These are phyloP conservation scores for Brettanomyces anomalus DNA, from an alignment of 805 yeast genomes.

Conservation along the genomic window DNA sequence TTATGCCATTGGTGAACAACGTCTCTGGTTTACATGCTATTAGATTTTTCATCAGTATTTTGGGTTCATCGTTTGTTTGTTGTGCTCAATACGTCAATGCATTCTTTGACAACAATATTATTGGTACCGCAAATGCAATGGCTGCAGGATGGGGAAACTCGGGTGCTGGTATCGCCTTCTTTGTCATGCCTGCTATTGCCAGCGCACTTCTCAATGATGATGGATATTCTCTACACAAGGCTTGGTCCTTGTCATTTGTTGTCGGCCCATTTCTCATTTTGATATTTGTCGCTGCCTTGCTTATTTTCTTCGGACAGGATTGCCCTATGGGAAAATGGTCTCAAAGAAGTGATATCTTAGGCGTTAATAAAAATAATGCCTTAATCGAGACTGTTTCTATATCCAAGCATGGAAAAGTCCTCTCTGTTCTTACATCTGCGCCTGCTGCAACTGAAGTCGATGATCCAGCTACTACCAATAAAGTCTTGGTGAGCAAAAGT, in stretches of 20 bases:
- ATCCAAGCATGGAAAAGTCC: constrained; percentile 7
- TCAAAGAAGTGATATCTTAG: constrained; percentile 18
- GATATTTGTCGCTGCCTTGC: constrained; percentile 18
- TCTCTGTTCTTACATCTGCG: constrained; percentile 1
- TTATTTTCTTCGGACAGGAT: constrained; percentile 22
- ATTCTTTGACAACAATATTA: constrained; percentile 22
- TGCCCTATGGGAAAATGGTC: constrained; percentile 30
- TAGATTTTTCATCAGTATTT: constrained; percentile 23
- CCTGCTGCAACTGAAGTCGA: no score
- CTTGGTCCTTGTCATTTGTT: constrained; percentile 22
- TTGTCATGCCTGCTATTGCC: constrained; percentile 24
- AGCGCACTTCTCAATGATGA: constrained; percentile 7
- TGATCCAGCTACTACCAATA: no score
- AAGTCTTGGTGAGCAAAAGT: no score
- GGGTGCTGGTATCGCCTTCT: constrained; percentile 27
- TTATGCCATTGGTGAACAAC: constrained; percentile 17
- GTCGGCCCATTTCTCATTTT: constrained; percentile 26
- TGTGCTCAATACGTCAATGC: constrained; percentile 23
- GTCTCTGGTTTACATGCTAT: constrained; percentile 19
- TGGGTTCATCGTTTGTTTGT: constrained; percentile 25
- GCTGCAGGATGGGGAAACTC: constrained; percentile 27
- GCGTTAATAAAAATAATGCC: constrained; percentile 19
- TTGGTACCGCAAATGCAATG: constrained; percentile 24
- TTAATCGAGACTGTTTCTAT: constrained; percentile 17
- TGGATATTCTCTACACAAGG: constrained; percentile 16